These are phyloP conservation scores for Fusarium secorum DNA, from an alignment of 2,329 filamentous ascomycete genomes.

Conservation along the genomic window DNA sequence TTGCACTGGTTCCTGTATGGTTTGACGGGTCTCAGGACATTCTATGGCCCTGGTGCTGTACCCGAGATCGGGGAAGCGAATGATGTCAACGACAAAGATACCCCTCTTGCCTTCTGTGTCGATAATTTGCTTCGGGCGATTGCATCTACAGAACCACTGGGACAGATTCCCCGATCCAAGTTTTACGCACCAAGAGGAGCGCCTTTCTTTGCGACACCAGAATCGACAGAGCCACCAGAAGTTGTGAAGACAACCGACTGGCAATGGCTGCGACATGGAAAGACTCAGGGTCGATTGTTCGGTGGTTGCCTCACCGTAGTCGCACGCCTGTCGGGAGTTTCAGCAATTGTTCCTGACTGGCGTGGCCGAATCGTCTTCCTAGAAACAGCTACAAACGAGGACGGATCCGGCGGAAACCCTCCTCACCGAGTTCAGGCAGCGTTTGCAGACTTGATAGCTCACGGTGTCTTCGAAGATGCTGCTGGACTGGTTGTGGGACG, in stretches of 20 bases:
- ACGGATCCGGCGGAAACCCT: slow-evolving; percentile 22
- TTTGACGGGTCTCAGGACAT: slow-evolving; percentile 51
- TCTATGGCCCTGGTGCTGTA: slow-evolving; percentile 53
- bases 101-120: slow-evolving; percentile 44
- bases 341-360: slow-evolving; percentile 49
- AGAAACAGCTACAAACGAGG: slow-evolving; percentile 51
- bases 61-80: slow-evolving; percentile 49
- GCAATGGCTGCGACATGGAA: slow-evolving; percentile 50
- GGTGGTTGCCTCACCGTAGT: slow-evolving; percentile 53
- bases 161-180: slow-evolving; percentile 44
- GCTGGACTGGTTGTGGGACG: slow-evolving; percentile 53
- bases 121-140: slow-evolving; percentile 47
- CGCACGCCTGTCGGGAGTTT: slow-evolving; percentile 48
- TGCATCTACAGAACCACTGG: slow-evolving; percentile 38
- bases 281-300: slow-evolving; percentile 53
- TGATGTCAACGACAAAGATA: slow-evolving; percentile 34
- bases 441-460: slow-evolving; percentile 52
- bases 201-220: slow-evolving; percentile 31
- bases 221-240: slow-evolving; percentile 40
- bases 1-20: slow-evolving; percentile 54
- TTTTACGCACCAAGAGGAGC: slow-evolving; percentile 43
- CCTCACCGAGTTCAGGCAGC: slow-evolving; percentile 44
- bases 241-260: slow-evolving; percentile 44
- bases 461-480: slow-evolving; percentile 52
- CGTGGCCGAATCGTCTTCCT: slow-evolving; percentile 50